Percentiles rank a stretch among this genome's conserved stretches.
phyloP scores from a whole-genome alignment of 2,329 filamentous ascomycete species.

The Aureobasidium sp. region DNA sequence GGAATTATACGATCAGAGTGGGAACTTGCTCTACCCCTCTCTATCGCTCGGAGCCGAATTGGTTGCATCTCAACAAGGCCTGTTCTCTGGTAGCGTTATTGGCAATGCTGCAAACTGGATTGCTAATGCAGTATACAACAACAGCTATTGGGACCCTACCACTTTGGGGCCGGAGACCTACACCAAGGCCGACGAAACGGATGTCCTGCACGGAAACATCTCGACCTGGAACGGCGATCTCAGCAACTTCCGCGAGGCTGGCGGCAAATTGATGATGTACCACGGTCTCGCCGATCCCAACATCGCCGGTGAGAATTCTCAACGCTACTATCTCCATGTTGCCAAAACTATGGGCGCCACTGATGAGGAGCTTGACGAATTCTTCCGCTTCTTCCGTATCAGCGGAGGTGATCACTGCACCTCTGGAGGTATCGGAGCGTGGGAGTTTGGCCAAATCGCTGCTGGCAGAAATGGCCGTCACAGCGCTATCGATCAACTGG shows the following conservation, averaged over 20 bases:
- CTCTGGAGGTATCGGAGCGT: constrained; percentile 37
- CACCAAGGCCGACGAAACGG: constrained; percentile 29
- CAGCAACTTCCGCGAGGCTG: constrained; percentile 31
- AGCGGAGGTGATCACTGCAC: constrained; percentile 46
- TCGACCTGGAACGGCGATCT: constrained; percentile 32
- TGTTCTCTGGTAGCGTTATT: constrained; percentile 38
- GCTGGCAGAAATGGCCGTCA: constrained; percentile 25
- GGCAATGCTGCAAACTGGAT: constrained; percentile 42
- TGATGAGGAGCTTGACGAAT: constrained; percentile 29
- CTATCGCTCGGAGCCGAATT: constrained; percentile 44
- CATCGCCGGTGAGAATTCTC: constrained; percentile 39
- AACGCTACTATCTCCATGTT: constrained; percentile 43
- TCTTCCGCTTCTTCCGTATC: constrained; percentile 44
- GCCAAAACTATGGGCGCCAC: constrained; percentile 27
- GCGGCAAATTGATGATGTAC: constrained; percentile 38
- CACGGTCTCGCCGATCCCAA: constrained; percentile 36
- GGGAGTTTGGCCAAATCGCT: constrained; percentile 33
- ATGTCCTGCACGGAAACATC: constrained; percentile 35
- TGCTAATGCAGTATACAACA: constrained; percentile 41
- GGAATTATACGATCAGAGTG: constrained; percentile 35
- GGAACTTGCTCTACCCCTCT: constrained; percentile 41
- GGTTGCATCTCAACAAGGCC: constrained; percentile 9
- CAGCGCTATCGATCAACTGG: constrained; percentile 43
- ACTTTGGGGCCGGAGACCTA: constrained; percentile 35
- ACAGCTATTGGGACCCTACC: constrained; percentile 35